These are phyloP conservation scores for Hypoxylon trugodes DNA, from an alignment of 495 filamentous ascomycete genomes.

Conservation along the genomic window DNA sequence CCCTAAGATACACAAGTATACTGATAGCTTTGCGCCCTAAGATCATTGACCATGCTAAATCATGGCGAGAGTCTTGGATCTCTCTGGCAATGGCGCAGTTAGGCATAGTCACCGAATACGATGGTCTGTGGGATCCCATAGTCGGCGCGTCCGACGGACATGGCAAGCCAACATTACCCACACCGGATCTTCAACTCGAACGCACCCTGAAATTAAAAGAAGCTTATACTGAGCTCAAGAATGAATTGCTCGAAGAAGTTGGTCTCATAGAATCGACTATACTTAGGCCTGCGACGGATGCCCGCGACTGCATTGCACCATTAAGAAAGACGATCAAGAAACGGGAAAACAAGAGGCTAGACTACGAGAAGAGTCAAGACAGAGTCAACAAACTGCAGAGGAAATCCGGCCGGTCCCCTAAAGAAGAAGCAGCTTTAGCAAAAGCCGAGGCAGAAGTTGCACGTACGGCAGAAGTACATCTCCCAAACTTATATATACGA, in stretches of 20 bases:
- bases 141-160: slow-evolving; percentile 65
- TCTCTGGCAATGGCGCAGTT: slow-evolving; percentile 77
- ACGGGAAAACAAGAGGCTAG: slow-evolving; percentile 86
- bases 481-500: slow-evolving; percentile 1
- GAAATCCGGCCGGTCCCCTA: slow-evolving; percentile 75
- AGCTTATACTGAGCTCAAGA: slow-evolving; percentile 76
- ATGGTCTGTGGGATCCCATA: slow-evolving; percentile 84
- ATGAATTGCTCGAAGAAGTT: slow-evolving; percentile 79
- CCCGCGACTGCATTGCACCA: slow-evolving; percentile 74
- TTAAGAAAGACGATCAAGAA: slow-evolving; percentile 93
- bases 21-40: slow-evolving; percentile 43
- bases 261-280: slow-evolving; percentile 75
- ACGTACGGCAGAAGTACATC: slow-evolving; percentile 68
- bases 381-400: slow-evolving; percentile 74
- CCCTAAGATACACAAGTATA: not conserved
- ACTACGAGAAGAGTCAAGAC: slow-evolving; percentile 84
- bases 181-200: slow-evolving; percentile 69
- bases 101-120: slow-evolving; percentile 73
- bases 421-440: slow-evolving; percentile 77
- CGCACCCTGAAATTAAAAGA: slow-evolving; percentile 73
- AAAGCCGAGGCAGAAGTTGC: slow-evolving; percentile 83
- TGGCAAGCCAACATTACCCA: slow-evolving; percentile 64
- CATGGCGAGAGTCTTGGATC: slow-evolving; percentile 88
- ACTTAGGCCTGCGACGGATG: slow-evolving; percentile 74
- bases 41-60: slow-evolving; percentile 82